Percentiles rank a stretch among this genome's conserved stretches.
Conservation (phyloP, 768 basidiomycete species). For the Chiua virens region DNA sequence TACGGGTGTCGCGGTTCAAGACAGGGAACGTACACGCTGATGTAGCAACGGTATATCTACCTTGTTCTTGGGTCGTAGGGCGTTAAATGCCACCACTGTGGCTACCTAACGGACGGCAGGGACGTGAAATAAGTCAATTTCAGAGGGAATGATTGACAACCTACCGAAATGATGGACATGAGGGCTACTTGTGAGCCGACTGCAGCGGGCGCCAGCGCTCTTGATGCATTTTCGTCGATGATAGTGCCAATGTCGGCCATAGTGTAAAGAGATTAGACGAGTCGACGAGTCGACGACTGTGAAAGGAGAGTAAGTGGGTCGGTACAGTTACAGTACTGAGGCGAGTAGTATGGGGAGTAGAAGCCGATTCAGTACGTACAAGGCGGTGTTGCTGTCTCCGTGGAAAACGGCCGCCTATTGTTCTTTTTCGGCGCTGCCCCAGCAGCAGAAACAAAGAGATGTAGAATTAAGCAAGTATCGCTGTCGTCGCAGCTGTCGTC, state of each 20-base stretch:
- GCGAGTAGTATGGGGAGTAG: no score
- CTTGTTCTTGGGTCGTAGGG: conserved; percentile 89
- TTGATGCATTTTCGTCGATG: conserved; percentile 34
- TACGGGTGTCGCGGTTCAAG: conserved; percentile 24
- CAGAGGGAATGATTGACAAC: conserved; percentile 24
- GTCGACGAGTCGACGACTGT: conserved; percentile 14
- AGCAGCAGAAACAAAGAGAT: neutral
- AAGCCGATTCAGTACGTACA: neutral
- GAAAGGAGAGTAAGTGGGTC: conserved; percentile 20
- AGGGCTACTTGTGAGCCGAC: conserved; percentile 76
- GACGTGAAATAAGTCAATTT: conserved; percentile 2
- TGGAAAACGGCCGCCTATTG: neutral
- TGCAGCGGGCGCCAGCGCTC: conserved; percentile 78
- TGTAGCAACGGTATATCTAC: conserved; percentile 34
- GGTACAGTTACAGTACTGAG: conserved; percentile 11
- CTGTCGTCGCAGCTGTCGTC: no score
- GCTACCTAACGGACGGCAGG: conserved; percentile 42
- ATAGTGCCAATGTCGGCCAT: conserved; percentile 36
- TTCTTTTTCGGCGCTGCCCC: neutral
- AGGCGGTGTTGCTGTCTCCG: neutral
- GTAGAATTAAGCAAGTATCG: no score
- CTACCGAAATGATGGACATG: conserved; percentile 72
- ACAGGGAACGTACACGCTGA: neutral
- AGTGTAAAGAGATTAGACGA: conserved; percentile 15
- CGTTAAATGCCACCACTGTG: conserved; percentile 76